Conservation (phyloP, 2,329 filamentous ascomycete genomes). For the Emmonsia crescens region DNA sequence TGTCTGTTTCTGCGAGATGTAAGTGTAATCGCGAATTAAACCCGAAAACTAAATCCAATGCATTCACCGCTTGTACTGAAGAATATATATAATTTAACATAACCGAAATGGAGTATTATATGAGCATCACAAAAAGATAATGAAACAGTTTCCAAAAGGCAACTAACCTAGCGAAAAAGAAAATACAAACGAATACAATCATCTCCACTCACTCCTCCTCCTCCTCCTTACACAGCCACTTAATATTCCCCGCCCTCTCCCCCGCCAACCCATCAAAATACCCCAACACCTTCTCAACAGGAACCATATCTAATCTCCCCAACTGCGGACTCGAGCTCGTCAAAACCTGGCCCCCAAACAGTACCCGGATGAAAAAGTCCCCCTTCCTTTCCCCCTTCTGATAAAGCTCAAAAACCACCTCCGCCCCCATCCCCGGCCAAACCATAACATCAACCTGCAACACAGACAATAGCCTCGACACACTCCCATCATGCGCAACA, state of each 20-base stretch:
- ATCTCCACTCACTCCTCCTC: not conserved
- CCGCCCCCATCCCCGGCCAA: conserved; percentile 74
- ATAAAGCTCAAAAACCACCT: conserved; percentile 68
- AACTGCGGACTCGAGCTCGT: conserved; percentile 57
- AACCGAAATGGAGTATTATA: no score
- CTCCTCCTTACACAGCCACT: conserved; percentile 23
- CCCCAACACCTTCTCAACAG: conserved; percentile 49
- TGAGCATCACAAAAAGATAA: no score
- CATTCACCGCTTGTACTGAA: no score
- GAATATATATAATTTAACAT: no score
- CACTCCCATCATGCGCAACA: conserved; percentile 66
- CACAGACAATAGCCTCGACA: conserved; percentile 56
- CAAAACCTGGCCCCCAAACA: conserved; percentile 60
- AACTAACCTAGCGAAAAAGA: not conserved
- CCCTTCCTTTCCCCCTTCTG: conserved; percentile 26
- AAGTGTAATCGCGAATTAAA: no score
- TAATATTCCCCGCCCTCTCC: conserved; percentile 31
- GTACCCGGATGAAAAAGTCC: conserved; percentile 50
- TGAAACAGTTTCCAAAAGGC: no score
- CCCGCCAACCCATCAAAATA: conserved; percentile 67
- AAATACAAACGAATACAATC: not conserved
- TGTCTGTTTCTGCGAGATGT: no score
- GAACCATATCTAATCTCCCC: conserved; percentile 61
- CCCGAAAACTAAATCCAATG: no score
- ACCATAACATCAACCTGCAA: conserved; percentile 67